phyloP scores from a whole-genome alignment of 441 rosid genomes.

The Pelargonium cotyledonis region DNA sequence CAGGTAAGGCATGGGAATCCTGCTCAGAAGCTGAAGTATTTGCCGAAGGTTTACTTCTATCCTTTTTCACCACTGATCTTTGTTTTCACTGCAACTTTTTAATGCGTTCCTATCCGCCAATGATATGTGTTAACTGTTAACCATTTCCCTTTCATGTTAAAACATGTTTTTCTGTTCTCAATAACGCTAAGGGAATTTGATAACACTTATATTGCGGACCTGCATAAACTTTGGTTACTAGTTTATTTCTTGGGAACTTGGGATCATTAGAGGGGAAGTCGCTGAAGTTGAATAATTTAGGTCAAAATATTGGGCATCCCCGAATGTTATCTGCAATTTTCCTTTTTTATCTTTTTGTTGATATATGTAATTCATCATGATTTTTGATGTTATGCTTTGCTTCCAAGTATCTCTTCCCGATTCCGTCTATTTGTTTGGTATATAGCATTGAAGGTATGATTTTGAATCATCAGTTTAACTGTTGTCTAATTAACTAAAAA shows the following conservation, averaged over 20 bases:
- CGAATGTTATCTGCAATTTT: neutral
- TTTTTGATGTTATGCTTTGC: too few species aligned
- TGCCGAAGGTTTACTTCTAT: constrained; percentile 62
- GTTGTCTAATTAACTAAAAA: constrained; percentile 22
- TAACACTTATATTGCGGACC: too few species aligned
- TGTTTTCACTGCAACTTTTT: neutral
- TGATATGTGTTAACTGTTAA: constrained; percentile 3
- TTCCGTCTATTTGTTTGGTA: neutral
- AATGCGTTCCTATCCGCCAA: neutral
- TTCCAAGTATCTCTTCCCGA: neutral
- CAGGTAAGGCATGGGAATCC: constrained; percentile 82
- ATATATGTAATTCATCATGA: neutral
- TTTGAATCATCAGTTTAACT: constrained; percentile 5
- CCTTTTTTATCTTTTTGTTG: neutral
- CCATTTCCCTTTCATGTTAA: too few species aligned
- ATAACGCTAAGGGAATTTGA: too few species aligned
- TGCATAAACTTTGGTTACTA: too few species aligned
- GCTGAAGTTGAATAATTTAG: neutral
- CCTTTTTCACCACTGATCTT: too few species aligned
- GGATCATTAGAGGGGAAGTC: too few species aligned
- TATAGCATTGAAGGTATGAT: neutral
- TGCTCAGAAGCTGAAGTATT: constrained; percentile 72
- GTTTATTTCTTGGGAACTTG: too few species aligned
- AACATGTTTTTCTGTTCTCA: too few species aligned
- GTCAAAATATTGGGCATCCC: neutral